Conservation (phyloP, 2,329 filamentous ascomycete species). For the Colletotrichum australisinense region DNA sequence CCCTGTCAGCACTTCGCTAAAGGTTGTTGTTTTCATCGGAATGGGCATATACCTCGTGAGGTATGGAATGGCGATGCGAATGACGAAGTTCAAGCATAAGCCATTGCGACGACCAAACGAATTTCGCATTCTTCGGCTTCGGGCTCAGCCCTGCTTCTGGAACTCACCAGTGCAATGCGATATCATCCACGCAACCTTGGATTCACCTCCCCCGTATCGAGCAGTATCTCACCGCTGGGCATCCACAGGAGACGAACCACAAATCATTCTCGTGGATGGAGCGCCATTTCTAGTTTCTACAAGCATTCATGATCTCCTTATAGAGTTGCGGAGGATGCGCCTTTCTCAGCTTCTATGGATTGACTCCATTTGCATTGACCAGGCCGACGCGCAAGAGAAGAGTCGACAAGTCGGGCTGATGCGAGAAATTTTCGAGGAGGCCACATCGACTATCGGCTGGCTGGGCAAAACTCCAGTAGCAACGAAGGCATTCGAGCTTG, state of each 20-base stretch:
- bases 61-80: not conserved
- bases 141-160: not conserved
- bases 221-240: not conserved
- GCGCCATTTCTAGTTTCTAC: not conserved
- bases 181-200: not conserved
- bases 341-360: not conserved
- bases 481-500: not conserved
- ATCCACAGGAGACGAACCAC: not conserved
- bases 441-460: not conserved
- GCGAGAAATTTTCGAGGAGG: not conserved
- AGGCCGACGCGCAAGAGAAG: not conserved
- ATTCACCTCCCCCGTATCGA: not conserved
- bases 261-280: not conserved
- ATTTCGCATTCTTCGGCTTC: not conserved
- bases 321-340: not conserved
- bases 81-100: not conserved
- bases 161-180: not conserved
- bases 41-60: not conserved
- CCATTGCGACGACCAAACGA: not conserved
- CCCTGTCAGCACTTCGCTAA: not conserved
- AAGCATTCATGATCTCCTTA: not conserved
- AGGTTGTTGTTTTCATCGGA: not conserved
- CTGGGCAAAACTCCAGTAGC: not conserved
- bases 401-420: not conserved
- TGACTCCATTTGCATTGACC: not conserved